Evolutionary conservation across 495 filamentous ascomycete genomes (phyloP).

Genomic region (Aspergillus indologenus): DNA sequence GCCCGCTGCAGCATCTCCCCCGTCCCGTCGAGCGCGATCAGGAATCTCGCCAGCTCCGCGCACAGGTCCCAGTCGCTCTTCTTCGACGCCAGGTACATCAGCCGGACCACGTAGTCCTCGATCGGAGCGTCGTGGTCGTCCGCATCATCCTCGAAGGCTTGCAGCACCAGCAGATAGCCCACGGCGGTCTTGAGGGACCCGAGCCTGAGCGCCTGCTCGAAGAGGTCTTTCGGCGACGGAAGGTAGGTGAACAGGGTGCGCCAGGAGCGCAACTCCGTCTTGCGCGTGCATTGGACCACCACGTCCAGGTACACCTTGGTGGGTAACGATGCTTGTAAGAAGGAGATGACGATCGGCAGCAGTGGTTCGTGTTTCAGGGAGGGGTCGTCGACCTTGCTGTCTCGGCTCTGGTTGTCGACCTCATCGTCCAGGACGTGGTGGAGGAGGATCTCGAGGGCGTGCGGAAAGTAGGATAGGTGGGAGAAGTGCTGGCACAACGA

Average conservation of each 20-base stretch:
- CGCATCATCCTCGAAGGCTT: constrained; percentile 86
- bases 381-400: constrained; percentile 43
- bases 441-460: constrained; percentile 87
- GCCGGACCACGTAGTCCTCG: constrained; percentile 64
- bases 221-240: constrained; percentile 83
- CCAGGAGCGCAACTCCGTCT: constrained; percentile 96
- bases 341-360: constrained; percentile 81
- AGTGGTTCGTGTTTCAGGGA: constrained; percentile 54
- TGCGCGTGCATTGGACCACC: constrained; percentile 94
- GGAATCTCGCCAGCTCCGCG: constrained; percentile 88
- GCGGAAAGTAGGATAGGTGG: constrained; percentile 82
- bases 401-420: constrained; percentile 70
- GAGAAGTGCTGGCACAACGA: constrained; percentile 78
- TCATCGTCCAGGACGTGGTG: constrained; percentile 94
- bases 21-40: constrained; percentile 85
- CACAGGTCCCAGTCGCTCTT: constrained; percentile 96
- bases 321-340: constrained; percentile 79
- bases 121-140: constrained; percentile 62
- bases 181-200: constrained; percentile 92
- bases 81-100: constrained; percentile 76
- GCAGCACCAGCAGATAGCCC: constrained; percentile 92
- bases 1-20: constrained; percentile 79
- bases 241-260: constrained; percentile 86
- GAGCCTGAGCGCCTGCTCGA: constrained; percentile 82
- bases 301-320: constrained; percentile 78